phyloP scores from a whole-genome alignment of 495 filamentous ascomycete species.

The Penicillium goetzii region DNA sequence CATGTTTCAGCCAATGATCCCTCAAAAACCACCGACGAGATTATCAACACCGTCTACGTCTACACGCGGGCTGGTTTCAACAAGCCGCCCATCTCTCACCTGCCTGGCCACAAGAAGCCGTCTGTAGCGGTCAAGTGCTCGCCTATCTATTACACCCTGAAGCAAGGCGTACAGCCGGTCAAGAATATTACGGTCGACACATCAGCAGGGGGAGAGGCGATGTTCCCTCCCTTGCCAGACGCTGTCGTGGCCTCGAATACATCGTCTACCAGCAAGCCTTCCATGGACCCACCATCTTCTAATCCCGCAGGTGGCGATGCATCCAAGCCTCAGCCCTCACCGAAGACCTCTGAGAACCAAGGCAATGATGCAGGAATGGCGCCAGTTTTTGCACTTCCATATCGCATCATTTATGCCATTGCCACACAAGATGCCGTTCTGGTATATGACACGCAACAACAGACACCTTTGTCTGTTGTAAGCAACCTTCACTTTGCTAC shows the following conservation, averaged over 20 bases:
- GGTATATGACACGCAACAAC: conserved; percentile 96
- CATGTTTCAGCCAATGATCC: conserved; percentile 68
- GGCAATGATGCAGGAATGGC: conserved; percentile 52
- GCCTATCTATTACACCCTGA: conserved; percentile 81
- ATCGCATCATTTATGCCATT: conserved; percentile 95
- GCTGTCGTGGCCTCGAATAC: conserved; percentile 65
- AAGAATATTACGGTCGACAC: conserved; percentile 94
- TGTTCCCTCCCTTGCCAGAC: conserved; percentile 81
- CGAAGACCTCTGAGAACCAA: conserved; percentile 59
- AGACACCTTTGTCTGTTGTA: conserved; percentile 87
- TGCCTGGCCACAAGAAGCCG: conserved; percentile 97
- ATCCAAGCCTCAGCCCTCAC: conserved; percentile 52
- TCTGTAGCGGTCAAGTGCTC: conserved; percentile 96
- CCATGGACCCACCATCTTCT: conserved; percentile 82
- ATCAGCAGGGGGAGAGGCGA: conserved; percentile 74
- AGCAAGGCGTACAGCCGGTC: conserved; percentile 67
- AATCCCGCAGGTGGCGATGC: conserved; percentile 45
- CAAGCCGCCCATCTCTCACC: conserved; percentile 94
- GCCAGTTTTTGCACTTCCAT: conserved; percentile 83
- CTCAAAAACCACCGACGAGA: conserved; percentile 74
- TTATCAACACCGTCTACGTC: conserved; percentile 97
- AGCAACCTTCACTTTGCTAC: conserved; percentile 97
- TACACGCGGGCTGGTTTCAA: conserved; percentile 97
- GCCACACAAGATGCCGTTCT: conserved; percentile 97
- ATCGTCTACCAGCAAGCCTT: conserved; percentile 55